Conservation (phyloP, 1,284 basidiomycete genomes). For the Cystobasidiaceae sp. region DNA sequence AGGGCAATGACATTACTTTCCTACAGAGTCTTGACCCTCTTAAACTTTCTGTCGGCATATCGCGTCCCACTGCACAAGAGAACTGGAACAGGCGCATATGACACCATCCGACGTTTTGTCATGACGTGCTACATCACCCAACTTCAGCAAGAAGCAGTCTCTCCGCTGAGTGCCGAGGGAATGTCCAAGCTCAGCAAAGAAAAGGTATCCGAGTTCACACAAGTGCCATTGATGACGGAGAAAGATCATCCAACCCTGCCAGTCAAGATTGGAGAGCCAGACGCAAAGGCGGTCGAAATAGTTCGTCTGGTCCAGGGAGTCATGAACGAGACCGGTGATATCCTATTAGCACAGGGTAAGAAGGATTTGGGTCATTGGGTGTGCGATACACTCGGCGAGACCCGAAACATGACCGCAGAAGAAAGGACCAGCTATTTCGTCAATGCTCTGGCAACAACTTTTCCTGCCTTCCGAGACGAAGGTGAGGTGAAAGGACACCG, state of each 20-base stretch:
- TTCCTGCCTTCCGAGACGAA: conserved; percentile 74
- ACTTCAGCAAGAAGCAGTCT: conserved; percentile 45
- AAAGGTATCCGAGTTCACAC: conserved; percentile 65
- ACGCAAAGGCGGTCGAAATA: conserved; percentile 66
- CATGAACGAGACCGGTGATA: conserved; percentile 68
- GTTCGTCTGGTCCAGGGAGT: conserved; percentile 61
- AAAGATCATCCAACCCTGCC: conserved; percentile 62
- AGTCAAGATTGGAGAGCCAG: conserved; percentile 65
- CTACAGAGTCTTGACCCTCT: conserved; percentile 56
- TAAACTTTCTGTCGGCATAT: conserved; percentile 75
- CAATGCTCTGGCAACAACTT: conserved; percentile 64
- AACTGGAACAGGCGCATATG: conserved; percentile 71
- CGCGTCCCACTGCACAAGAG: conserved; percentile 62
- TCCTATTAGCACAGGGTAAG: conserved; percentile 59
- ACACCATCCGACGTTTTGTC: conserved; percentile 65
- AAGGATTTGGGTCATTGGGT: conserved; percentile 69
- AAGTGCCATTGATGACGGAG: conserved; percentile 64
- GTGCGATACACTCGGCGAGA: conserved; percentile 59
- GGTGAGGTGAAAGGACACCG: conserved; percentile 56
- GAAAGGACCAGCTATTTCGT: conserved; percentile 54
- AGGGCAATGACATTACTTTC: not conserved
- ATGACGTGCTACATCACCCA: conserved; percentile 66
- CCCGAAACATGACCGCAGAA: conserved; percentile 48
- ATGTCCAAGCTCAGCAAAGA: conserved; percentile 56
- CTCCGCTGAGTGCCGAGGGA: conserved; percentile 57